Evolutionary conservation across 1,284 basidiomycete species (phyloP), one percentile per base, ranked within the genome.

Genomic region (Ustilago trichophora): DNA sequence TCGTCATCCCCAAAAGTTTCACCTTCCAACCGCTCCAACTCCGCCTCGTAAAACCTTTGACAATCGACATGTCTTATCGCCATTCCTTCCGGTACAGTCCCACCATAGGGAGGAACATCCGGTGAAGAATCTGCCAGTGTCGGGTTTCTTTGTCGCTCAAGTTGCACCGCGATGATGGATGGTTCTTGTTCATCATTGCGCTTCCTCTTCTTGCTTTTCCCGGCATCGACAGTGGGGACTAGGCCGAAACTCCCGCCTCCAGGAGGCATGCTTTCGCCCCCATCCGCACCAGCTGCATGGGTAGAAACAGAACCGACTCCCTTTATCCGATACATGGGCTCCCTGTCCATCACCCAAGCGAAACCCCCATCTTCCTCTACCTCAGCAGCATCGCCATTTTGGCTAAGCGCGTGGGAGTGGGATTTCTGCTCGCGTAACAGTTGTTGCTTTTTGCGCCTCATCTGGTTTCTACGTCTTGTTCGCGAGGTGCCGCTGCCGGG

Each of bases 381-480:
- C n/a, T n/a, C n/a, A n/a, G n/a, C n/a, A n/a, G n/a, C n/a, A n/a
- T n/a, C n/a, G n/a, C n/a, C n/a, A n/a, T n/a, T n/a, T n/a, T n/a
- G n/a, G n/a, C n/a, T n/a, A n/a, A n/a, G n/a, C n/a, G n/a, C n/a
- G n/a, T n/a, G n/a, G n/a, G n/a, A n/a, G n/a, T n/a, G n/a, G n/a
- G n/a, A n/a, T 55, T 12, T 51, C 52, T 0, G 53, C 38, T 64
- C 29, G 12, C 60, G 53, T 4, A 27, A 2, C 0, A 48, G 24
- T 11, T 42, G 32, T 3, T 46, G 34, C 18, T 63, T 64, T 12
- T 55, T 46, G 2, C 71, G 44, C 8, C 71, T 44, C 32, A 66
- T 58, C n/a, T 57, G 51, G 32, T 75, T 75, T 33, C 69, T 58
- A 10, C 64, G 62, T n/a, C 50, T 51, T 16, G 73, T 75, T 9